Base-by-base conservation (phyloP, 345 rosid genomes). In the Populus nigra region DNA sequence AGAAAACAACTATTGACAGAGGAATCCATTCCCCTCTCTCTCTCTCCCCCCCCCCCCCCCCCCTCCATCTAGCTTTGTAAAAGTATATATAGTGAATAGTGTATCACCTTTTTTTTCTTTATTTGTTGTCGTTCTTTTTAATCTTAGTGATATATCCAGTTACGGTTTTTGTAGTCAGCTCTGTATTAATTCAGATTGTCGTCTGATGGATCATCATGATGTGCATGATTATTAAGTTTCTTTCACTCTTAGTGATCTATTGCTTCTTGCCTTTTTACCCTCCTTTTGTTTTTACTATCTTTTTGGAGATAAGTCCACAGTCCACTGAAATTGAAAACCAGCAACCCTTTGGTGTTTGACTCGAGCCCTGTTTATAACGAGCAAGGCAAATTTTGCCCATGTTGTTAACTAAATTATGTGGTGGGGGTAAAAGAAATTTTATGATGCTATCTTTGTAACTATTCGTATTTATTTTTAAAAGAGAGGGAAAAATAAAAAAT, bases 1-100 rank as follows among this genome's bases (percentile, higher is more conserved):
- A 83, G 84, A 80, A 80, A 65, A 75, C 71, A 69, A 59, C 29
- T 2, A 3, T 78, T 66, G 80, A 20, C 80, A 77, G 77, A 73
- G 81, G 84, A 85, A 73, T 85, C 85, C 74, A 72, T 80, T 43
- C 33, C 33, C 22, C n/a, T 8, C 10, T 20, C 36, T 0, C 57
- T 16, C 39, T 5, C 36, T 11, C 17, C 11, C 2, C 36, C 11
- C 31, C 0, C 2, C 22, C 31, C 3, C 31, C 35, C 57, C 6
- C 38, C 13, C 36, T 11, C 2, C 68, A 1, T 18, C 57, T 50
- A 4, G 7, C 65, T 25, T 10, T 23, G 65, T 59, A 59, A 41
- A 2, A 59, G 65, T 36, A 35, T 59, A 45, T 75, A 65, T 11
- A 55, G 67, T 72, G 8, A 39, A 45, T 38, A 2, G 12, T 13